phyloP scores from a whole-genome alignment of 805 yeast species.

The Teunomyces barrocoloradensis region DNA sequence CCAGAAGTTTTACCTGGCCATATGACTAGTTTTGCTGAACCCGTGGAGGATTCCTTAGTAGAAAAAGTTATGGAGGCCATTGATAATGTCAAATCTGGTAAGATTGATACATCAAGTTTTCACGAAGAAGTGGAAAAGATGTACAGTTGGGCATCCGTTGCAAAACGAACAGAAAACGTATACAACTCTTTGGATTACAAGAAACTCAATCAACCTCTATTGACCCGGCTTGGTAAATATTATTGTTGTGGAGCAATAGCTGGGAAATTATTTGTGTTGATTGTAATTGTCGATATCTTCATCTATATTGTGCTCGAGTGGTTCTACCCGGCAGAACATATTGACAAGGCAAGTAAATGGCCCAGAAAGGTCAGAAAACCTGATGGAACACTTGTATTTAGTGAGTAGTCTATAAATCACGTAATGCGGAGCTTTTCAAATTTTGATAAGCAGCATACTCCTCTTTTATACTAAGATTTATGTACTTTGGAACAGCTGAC shows the following conservation, averaged over 20 bases:
- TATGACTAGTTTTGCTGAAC: constrained; percentile 90
- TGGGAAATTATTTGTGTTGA: constrained; percentile 76
- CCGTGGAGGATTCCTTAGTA: constrained; percentile 81
- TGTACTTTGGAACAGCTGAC: constrained; percentile 15
- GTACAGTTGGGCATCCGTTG: constrained; percentile 93
- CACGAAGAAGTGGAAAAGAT: constrained; percentile 74
- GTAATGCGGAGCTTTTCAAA: not conserved
- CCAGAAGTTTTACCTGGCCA: constrained; percentile 92
- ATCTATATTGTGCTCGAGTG: constrained; percentile 62
- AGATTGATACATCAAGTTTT: constrained; percentile 69
- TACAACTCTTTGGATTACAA: constrained; percentile 51
- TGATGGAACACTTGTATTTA: not conserved
- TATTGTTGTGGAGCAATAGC: constrained; percentile 80
- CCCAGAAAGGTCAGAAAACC: constrained; percentile 37
- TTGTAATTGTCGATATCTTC: constrained; percentile 77
- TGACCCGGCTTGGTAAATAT: constrained; percentile 59
- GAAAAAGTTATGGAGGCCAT: constrained; percentile 74
- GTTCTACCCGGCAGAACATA: constrained; percentile 61
- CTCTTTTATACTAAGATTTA: constrained; percentile 18
- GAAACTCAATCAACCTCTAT: constrained; percentile 49
- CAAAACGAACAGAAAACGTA: constrained; percentile 78
- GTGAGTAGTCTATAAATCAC: not conserved
- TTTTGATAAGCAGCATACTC: constrained; percentile 4
- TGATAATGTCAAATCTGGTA: constrained; percentile 48
- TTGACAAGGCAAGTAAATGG: constrained; percentile 84